Evolutionary conservation across 768 basidiomycete species (phyloP).

Genomic region (Auriculariales sp.): DNA sequence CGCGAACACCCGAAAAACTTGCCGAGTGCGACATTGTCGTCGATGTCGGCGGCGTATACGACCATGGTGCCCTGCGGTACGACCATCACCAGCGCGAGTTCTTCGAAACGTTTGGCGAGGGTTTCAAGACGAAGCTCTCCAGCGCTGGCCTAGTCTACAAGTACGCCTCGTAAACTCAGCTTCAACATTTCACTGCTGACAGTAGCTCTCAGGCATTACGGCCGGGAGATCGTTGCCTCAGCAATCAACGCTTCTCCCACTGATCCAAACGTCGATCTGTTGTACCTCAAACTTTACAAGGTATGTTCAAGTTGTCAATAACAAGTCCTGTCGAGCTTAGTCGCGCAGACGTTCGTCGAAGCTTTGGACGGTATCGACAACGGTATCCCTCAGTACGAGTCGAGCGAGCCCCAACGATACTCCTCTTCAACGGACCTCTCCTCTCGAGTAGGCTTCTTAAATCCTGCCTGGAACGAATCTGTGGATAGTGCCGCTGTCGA

Average conservation of each 20-base stretch:
- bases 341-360: slow-evolving; percentile 73
- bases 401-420: slow-evolving; percentile 50
- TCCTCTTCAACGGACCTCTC: slow-evolving; percentile 70
- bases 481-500: slow-evolving; percentile 52
- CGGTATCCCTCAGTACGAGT: slow-evolving; percentile 70
- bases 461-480: slow-evolving; percentile 85
- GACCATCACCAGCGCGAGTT: slow-evolving; percentile 98
- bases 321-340: neutral
- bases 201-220: slow-evolving; percentile 54
- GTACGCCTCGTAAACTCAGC: slow-evolving; percentile 27
- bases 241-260: slow-evolving; percentile 32
- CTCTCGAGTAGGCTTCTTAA: slow-evolving; percentile 67
- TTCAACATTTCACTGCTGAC: neutral
- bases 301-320: slow-evolving; percentile 20
- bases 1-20: slow-evolving; percentile 54
- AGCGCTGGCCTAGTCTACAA: slow-evolving; percentile 94
- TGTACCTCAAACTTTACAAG: slow-evolving; percentile 87
- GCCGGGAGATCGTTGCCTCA: slow-evolving; percentile 67
- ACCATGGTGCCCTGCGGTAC: slow-evolving; percentile 60
- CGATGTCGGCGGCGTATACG: slow-evolving; percentile 90
- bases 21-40: slow-evolving; percentile 86
- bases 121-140: slow-evolving; percentile 63
- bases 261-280: slow-evolving; percentile 48
- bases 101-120: slow-evolving; percentile 75
- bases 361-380: slow-evolving; percentile 93